A percentile compares a stretch with the other conserved stretches of the same genome.
Conservation (phyloP, 441 rosid species). For the Kokia cookei region DNA sequence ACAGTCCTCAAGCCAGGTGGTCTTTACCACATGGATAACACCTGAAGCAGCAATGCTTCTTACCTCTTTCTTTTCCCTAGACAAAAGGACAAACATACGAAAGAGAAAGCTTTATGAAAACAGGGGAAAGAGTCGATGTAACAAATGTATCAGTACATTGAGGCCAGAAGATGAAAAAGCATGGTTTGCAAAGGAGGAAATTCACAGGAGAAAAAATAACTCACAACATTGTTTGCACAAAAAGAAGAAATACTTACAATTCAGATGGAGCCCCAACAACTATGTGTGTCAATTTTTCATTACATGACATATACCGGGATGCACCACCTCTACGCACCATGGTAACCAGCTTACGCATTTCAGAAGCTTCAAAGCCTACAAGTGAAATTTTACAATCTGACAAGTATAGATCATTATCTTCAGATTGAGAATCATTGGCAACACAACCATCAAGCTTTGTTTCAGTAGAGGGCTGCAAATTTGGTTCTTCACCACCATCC, state of each 20-base stretch:
- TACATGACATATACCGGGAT: slow-evolving; percentile 60
- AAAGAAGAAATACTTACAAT: slow-evolving; percentile 44
- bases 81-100: slow-evolving; percentile 14
- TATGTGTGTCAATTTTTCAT: slow-evolving; percentile 84
- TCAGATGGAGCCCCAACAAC: slow-evolving; percentile 91
- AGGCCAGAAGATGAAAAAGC: slow-evolving; percentile 14
- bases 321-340: slow-evolving; percentile 89
- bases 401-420: slow-evolving; percentile 79
- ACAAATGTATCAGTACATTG: slow-evolving; percentile 4
- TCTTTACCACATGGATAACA: slow-evolving; percentile 73
- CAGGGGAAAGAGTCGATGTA: background rate
- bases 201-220: background rate
- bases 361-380: slow-evolving; percentile 85
- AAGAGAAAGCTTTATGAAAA: slow-evolving; percentile 8
- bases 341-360: slow-evolving; percentile 73
- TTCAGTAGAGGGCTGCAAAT: slow-evolving; percentile 34
- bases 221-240: background rate
- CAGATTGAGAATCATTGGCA: slow-evolving; percentile 81
- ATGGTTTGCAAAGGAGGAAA: slow-evolving; percentile 1
- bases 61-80: slow-evolving; percentile 82
- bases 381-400: slow-evolving; percentile 82
- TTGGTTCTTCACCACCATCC: slow-evolving; percentile 31
- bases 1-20: slow-evolving; percentile 96
- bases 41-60: slow-evolving; percentile 87
- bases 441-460: slow-evolving; percentile 49